Evolutionary conservation across 2,329 filamentous ascomycete species (phyloP), one percentile per base, ranked within the genome.

Genomic region (Trichoderma sp.): DNA sequence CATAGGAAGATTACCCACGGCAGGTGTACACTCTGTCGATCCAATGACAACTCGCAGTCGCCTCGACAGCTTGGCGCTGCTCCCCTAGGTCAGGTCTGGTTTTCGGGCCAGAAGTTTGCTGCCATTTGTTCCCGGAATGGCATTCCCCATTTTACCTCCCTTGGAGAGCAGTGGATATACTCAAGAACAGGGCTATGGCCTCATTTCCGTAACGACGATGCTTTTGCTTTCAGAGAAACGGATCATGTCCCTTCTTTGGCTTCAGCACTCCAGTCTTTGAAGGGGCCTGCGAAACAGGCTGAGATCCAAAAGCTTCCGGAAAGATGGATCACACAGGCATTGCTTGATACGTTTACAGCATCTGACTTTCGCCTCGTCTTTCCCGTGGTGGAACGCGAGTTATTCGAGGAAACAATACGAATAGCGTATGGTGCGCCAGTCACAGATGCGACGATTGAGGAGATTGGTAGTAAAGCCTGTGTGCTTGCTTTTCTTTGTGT

Each of bases 401-500:
- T 90, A 0, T 90, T 90, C 74, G 77, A 81, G 14, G 81, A 85
- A 2, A 89, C 86, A 0, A 83, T 89, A 21, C 80, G 83, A 0
- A 41, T 81, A 0, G 89, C 88, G 0, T 90, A 90, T 76, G 77
- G 81, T 2, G 77, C 82, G 1, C 65, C 75, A 0, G 60, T 76
- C 0, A 71, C 76, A 5, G 45, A 75, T 3, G 38, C 76, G 9
- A 76, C 80, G 7, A 53, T 82, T 56, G 82, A 80, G 74, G 78
- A 79, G 3, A 79, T 84, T 3, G 82, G 82, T 33, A 84, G 85
- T 18, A 87, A 83, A 66, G 86, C 85, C 1, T 89, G 87, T 72
- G 82, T 90, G 0, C 83, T 88, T 66, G 83, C 88, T 0, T 89
- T 90, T 77, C 76, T 87, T 0, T 83, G 86, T 0, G 81, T 87